Percentiles rank a stretch among this genome's conserved stretches.
Evolutionary conservation across 73 alveolate species (phyloP).

Genomic region (Tetrahymena thermophila): DNA sequence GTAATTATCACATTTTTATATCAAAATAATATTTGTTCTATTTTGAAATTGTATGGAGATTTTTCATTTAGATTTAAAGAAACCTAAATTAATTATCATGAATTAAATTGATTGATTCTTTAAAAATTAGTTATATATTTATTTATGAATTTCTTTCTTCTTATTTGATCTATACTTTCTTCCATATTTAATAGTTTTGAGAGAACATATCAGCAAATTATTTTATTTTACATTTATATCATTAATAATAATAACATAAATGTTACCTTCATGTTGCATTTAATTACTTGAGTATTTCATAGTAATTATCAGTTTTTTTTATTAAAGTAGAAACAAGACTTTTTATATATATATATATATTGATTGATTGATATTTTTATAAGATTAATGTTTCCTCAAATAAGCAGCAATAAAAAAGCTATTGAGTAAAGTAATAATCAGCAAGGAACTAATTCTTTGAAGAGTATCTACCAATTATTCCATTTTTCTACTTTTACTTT

Average conservation of each 20-base stretch:
- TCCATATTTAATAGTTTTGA: too few relatives aligned
- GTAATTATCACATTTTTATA: too few relatives aligned
- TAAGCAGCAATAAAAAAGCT: background rate
- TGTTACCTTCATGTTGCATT: background rate
- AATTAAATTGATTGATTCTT: too few relatives aligned
- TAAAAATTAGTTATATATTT: too few relatives aligned
- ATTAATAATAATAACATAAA: too few relatives aligned
- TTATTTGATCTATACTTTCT: too few relatives aligned
- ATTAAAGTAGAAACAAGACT: background rate
- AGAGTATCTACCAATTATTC: background rate
- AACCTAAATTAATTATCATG: too few relatives aligned
- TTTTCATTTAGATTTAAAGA: too few relatives aligned
- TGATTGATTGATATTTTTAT: background rate
- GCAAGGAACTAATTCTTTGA: background rate
- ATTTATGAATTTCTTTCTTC: too few relatives aligned
- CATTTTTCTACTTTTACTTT: background rate
- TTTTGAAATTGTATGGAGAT: too few relatives aligned
- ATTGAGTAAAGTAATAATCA: background rate
- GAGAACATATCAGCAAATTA: too few relatives aligned
- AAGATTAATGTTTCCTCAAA: background rate
- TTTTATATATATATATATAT: background rate
- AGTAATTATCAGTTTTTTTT: background rate
- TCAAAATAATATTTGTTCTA: too few relatives aligned
- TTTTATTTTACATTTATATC: background rate
- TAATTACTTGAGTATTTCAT: background rate